Percentiles rank a stretch among this genome's conserved stretches.
phyloP scores from a whole-genome alignment of 75 land plant genomes.

The Cupressus sempervirens region DNA sequence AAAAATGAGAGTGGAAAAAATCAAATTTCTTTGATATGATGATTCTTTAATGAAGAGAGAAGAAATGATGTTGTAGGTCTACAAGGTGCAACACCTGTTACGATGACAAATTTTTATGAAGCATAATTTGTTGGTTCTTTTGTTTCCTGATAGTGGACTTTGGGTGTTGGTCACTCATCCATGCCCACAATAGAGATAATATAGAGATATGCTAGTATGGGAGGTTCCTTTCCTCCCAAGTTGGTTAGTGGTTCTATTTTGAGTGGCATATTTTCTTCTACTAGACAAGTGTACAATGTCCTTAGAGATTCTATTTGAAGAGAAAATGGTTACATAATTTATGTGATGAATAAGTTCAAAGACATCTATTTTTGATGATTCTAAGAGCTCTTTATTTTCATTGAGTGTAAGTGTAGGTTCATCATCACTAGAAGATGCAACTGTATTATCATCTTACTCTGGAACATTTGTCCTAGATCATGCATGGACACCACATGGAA shows the following conservation, averaged over 20 bases:
- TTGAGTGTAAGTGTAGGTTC: slow-evolving; percentile 20
- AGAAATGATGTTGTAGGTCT: slow-evolving; percentile 24
- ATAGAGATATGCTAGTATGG: slow-evolving; percentile 48
- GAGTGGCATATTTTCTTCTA: slow-evolving; percentile 21
- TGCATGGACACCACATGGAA: slow-evolving; percentile 95
- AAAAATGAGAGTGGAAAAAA: slow-evolving; percentile 14
- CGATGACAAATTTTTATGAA: slow-evolving; percentile 36
- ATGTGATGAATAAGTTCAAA: slow-evolving; percentile 30
- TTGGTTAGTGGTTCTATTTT: too few relatives aligned
- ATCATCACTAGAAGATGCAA: slow-evolving; percentile 18
- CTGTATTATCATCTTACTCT: slow-evolving; percentile 32
- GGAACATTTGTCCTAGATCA: slow-evolving; percentile 45
- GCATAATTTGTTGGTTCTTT: slow-evolving; percentile 32
- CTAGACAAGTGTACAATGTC: slow-evolving; percentile 46
- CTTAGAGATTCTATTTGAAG: slow-evolving; percentile 40
- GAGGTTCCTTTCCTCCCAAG: slow-evolving; percentile 61
- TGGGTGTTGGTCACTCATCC: slow-evolving; percentile 45
- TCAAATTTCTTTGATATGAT: neutral
- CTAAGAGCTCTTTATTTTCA: slow-evolving; percentile 26
- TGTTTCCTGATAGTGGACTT: slow-evolving; percentile 48
- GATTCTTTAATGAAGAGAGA: slow-evolving; percentile 39
- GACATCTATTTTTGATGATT: slow-evolving; percentile 30
- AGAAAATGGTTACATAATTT: slow-evolving; percentile 38
- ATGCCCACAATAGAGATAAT: slow-evolving; percentile 58
- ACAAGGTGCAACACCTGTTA: slow-evolving; percentile 26